phyloP scores from a whole-genome alignment of 306 rosid species.

The Cucumis cinereus region DNA sequence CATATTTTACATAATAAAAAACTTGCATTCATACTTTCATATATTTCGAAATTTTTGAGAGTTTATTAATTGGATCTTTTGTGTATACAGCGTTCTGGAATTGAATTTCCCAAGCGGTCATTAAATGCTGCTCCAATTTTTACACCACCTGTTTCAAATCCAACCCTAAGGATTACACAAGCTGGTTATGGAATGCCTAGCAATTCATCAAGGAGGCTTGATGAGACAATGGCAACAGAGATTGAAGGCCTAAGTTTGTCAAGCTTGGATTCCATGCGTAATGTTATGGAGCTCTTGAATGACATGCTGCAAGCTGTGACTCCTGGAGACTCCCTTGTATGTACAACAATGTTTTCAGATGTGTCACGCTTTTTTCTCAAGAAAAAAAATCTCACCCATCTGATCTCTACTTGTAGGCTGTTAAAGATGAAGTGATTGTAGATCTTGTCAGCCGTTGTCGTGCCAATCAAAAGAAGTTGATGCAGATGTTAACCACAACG shows the following conservation, averaged over 20 bases:
- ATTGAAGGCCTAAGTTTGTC: constrained; percentile 78
- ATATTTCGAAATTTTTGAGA: not conserved
- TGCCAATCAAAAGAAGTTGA: constrained; percentile 80
- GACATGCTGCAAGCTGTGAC: constrained; percentile 93
- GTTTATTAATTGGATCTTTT: constrained; percentile 3
- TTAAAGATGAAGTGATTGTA: constrained; percentile 77
- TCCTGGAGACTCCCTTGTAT: constrained; percentile 61
- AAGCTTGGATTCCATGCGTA: constrained; percentile 72
- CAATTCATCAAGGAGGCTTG: constrained; percentile 85
- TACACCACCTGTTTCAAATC: constrained; percentile 68
- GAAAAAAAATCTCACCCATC: not conserved
- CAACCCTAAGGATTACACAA: constrained; percentile 29
- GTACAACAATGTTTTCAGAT: constrained; percentile 12
- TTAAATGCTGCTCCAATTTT: constrained; percentile 64
- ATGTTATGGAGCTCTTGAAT: constrained; percentile 71
- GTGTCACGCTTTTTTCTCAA: constrained; percentile 7
- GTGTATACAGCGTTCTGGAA: constrained; percentile 72
- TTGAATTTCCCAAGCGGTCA: constrained; percentile 70
- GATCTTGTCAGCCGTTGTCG: constrained; percentile 85
- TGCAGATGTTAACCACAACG: constrained; percentile 92
- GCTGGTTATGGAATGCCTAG: constrained; percentile 84
- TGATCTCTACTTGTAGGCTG: constrained; percentile 38
- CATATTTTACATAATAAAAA: not conserved
- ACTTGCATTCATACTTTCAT: not conserved
- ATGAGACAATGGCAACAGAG: constrained; percentile 95